Evolutionary conservation across 2,329 filamentous ascomycete species (phyloP).

Genomic region (Fusarium brevicatenulatum): DNA sequence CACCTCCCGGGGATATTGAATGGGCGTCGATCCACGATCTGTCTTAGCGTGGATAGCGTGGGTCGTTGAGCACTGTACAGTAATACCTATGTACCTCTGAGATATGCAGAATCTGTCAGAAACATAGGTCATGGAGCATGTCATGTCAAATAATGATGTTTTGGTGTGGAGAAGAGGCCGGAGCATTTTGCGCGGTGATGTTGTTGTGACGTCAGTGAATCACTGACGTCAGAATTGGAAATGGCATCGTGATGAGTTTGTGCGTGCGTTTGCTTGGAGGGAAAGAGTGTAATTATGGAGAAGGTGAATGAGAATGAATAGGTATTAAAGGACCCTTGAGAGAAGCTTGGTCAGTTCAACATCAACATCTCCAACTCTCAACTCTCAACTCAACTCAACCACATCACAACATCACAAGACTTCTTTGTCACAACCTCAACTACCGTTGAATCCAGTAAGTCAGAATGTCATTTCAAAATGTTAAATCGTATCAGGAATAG

Average conservation of each 20-base stretch:
- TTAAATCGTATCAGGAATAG: background rate
- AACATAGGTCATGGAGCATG: background rate
- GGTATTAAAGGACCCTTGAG: conserved; percentile 16
- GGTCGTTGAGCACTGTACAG: background rate
- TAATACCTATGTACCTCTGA: background rate
- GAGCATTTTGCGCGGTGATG: conserved; percentile 32
- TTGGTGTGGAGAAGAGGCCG: conserved; percentile 28
- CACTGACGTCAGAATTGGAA: conserved; percentile 39
- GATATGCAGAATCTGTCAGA: conserved; percentile 21
- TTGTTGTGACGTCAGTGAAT: conserved; percentile 38
- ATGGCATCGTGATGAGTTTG: conserved; percentile 19
- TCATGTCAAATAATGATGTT: conserved; percentile 10
- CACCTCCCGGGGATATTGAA: background rate
- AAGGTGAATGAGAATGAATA: background rate
- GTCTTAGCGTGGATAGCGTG: background rate
- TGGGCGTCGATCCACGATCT: conserved; percentile 19
- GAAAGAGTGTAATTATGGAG: background rate
- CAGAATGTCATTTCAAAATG: background rate
- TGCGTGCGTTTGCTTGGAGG: background rate
- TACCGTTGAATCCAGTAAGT: conserved; percentile 6
- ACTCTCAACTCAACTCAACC: background rate
- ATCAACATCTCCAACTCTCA: background rate
- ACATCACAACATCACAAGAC: background rate
- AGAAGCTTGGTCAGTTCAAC: conserved; percentile 5
- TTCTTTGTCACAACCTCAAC: conserved; percentile 12